Evolutionary conservation across 148 eudicot species (phyloP).

Genomic region (Rhododendron vialii): DNA sequence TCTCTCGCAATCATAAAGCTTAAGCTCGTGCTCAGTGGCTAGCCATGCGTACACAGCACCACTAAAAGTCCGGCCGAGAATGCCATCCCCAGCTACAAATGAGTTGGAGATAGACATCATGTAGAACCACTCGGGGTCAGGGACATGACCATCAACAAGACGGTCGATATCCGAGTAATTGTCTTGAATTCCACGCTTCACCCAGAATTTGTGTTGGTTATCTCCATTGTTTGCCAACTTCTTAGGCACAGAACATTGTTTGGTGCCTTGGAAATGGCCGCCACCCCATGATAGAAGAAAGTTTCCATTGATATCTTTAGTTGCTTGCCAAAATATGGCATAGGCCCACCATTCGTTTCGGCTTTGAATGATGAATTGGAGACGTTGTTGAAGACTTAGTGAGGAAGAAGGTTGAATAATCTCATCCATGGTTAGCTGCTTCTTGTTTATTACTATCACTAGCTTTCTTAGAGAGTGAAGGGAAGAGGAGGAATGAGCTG

Average conservation of each 20-base stretch:
- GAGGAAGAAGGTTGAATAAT: not conserved
- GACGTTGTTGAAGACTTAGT: constrained; percentile 13
- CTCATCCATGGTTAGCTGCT: constrained; percentile 6
- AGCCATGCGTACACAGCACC: constrained; percentile 19
- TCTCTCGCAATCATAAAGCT: constrained; percentile 14
- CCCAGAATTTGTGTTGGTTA: not conserved
- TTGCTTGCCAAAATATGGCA: constrained; percentile 30
- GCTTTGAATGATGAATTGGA: constrained; percentile 19
- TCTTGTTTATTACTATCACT: not conserved
- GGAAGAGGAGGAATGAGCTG: not conserved
- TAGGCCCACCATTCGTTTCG: constrained; percentile 24
- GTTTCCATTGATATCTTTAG: constrained; percentile 4
- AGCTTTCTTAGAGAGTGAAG: not conserved
- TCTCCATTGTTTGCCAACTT: not conserved
- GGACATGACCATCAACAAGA: not conserved
- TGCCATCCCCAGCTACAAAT: constrained; percentile 6
- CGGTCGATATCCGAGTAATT: not conserved
- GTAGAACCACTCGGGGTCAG: constrained; percentile 20
- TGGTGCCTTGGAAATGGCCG: constrained; percentile 19
- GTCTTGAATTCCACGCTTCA: not conserved
- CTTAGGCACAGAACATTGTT: not conserved
- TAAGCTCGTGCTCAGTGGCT: constrained; percentile 11
- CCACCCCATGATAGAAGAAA: constrained; percentile 25
- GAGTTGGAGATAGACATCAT: constrained; percentile 15
- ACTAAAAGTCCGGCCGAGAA: constrained; percentile 10